Evolutionary conservation across 768 basidiomycete genomes (phyloP).

Genomic region (Collybia sp.): DNA sequence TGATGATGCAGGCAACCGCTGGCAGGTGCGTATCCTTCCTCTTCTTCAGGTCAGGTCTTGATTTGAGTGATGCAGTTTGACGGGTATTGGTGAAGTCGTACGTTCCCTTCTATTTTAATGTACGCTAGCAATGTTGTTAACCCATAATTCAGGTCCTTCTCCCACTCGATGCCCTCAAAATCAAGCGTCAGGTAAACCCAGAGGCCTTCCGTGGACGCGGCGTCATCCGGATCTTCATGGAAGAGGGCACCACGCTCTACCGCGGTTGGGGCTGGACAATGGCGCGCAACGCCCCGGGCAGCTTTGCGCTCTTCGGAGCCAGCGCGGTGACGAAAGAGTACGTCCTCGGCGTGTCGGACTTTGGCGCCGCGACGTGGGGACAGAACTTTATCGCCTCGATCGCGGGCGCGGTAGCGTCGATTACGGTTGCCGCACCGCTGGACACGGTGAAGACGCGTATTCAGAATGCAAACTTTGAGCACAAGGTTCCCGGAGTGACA

Average conservation of each 20-base stretch:
- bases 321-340: slow-evolving; percentile 95
- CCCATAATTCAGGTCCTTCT: slow-evolving; percentile 63
- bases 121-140: neutral
- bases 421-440: slow-evolving; percentile 93
- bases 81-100: slow-evolving; percentile 93
- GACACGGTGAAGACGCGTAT: slow-evolving; percentile 97
- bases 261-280: slow-evolving; percentile 99
- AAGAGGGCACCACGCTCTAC: slow-evolving; percentile 91
- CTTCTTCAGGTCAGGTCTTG: neutral
- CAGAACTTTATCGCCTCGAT: slow-evolving; percentile 98
- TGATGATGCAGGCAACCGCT: slow-evolving; percentile 92
- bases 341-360: slow-evolving; percentile 82
- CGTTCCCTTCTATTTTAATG: slow-evolving; percentile 16
- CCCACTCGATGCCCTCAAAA: slow-evolving; percentile 94
- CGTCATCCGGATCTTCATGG: slow-evolving; percentile 80
- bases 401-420: slow-evolving; percentile 90
- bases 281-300: slow-evolving; percentile 94
- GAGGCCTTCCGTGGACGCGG: slow-evolving; percentile 97
- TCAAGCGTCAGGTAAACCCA: slow-evolving; percentile 97
- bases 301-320: slow-evolving; percentile 95
- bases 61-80: slow-evolving; percentile 38
- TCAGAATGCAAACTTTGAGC: slow-evolving; percentile 96
- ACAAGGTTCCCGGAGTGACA: slow-evolving; percentile 71
- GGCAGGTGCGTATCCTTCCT: slow-evolving; percentile 60
- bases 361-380: slow-evolving; percentile 90